Base-by-base conservation (phyloP, 129 eudicot species). In the Deinandra increscens region DNA sequence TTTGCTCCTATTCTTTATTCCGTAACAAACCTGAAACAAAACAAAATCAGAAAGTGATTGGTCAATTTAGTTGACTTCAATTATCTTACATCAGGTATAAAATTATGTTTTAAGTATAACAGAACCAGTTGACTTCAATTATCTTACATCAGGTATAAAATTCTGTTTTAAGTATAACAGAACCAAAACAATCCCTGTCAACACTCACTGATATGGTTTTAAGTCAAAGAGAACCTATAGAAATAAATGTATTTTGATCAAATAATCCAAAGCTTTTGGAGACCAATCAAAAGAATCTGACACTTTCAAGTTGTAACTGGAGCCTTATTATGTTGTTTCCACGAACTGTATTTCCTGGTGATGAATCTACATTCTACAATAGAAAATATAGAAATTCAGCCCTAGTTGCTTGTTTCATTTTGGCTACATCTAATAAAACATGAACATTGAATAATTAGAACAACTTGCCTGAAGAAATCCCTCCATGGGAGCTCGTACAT, bases 401-500 rank as follows among this genome's bases (percentile, higher is more conserved):
- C n/a, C n/a, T n/a, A 26, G 10, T 54, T 4, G 36, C 23, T 15
- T 15, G 34, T 50, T 6, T 46, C 41, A n/a, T 26, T 48, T 67
- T 48, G 12, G 23, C 61, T 48, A 49, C n/a, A n/a, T n/a, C 6
- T 2, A 70, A 20, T 1, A 5, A 9, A 55, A 41, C 7, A 12
- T 4, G 23, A 9, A 18, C 10, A 38, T 14, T 45, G 55, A 39
- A 23, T 55, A 70, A 60, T 14, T 36, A 36, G 59, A 60, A 68
- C 48, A 59, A 45, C 83, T 76, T 49, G 83, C 96, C 98, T 93
- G 85, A 93, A 93, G 78, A 93, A 93, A 71, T 93, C 98, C 87
- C 98, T 85, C 98, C 98, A 93, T 75, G 86, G 42, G 48, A 93
- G 85, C 88, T 89, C 97, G 72, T 84, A 93, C 92, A 87, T 79